Evolutionary conservation across 1,139 yeast species (phyloP).

Genomic region (Pichia sp.): DNA sequence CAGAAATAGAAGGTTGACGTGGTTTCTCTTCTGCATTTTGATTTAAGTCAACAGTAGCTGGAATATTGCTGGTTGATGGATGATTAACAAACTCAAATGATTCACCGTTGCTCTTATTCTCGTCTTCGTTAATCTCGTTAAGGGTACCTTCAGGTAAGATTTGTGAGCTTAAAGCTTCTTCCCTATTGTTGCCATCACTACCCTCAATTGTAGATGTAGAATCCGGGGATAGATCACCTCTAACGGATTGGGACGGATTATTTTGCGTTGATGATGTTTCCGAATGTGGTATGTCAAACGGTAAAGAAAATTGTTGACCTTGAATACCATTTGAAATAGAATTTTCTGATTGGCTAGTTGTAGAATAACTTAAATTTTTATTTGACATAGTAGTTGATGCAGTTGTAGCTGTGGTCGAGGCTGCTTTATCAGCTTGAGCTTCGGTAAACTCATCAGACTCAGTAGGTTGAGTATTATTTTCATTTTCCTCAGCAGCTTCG

Average conservation of each 20-base stretch:
- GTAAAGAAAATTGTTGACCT: conserved; percentile 26
- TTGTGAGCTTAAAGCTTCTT: conserved; percentile 22
- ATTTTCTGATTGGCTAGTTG: not conserved
- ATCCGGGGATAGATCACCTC: conserved; percentile 61
- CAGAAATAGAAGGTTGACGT: not conserved
- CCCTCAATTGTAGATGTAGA: conserved; percentile 22
- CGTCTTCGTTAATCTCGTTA: conserved; percentile 10
- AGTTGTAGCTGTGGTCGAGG: not conserved
- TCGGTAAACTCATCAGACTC: not conserved
- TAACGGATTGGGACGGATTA: conserved; percentile 83
- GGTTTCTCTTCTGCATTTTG: not conserved
- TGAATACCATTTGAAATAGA: not conserved
- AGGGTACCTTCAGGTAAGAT: conserved; percentile 20
- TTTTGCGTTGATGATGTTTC: conserved; percentile 87
- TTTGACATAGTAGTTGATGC: conserved; percentile 1
- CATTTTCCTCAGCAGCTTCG: conserved; percentile 1
- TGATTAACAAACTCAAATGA: not conserved
- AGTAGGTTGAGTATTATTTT: not conserved
- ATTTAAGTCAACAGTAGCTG: not conserved
- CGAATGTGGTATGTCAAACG: conserved; percentile 62
- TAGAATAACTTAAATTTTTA: conserved; percentile 3
- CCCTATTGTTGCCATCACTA: conserved; percentile 1
- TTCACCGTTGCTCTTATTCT: not conserved
- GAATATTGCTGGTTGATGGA: not conserved
- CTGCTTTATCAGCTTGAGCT: not conserved